These are phyloP conservation scores for Penicillium bovifimosum DNA, from an alignment of 495 filamentous ascomycete genomes.

Conservation along the genomic window DNA sequence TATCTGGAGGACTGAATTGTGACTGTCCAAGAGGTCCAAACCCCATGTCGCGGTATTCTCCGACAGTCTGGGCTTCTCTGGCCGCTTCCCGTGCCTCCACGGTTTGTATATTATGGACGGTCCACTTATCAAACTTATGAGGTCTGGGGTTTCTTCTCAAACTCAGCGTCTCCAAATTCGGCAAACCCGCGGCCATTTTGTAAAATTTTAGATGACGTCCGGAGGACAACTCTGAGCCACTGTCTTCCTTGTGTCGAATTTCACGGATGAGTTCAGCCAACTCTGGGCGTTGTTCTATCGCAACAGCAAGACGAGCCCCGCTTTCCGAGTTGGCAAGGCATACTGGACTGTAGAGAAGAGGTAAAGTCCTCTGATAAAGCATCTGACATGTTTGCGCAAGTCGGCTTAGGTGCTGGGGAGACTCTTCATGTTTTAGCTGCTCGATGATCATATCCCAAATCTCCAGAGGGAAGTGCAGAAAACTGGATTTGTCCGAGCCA, in stretches of 20 bases:
- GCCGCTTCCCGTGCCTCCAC: too few relatives aligned
- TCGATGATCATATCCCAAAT: slow-evolving; percentile 4
- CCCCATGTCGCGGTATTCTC: background rate
- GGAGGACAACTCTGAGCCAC: background rate
- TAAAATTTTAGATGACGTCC: background rate
- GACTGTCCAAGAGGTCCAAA: background rate
- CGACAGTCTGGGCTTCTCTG: background rate
- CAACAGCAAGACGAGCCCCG: slow-evolving; percentile 4
- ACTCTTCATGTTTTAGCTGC: background rate
- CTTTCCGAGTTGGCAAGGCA: slow-evolving; percentile 1
- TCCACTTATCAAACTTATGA: background rate
- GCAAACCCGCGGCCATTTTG: background rate
- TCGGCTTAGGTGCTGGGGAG: background rate
- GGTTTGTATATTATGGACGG: background rate
- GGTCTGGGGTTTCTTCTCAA: background rate
- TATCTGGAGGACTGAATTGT: background rate
- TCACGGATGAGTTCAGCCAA: background rate
- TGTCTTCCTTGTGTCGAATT: background rate
- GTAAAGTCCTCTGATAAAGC: background rate
- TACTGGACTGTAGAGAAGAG: background rate
- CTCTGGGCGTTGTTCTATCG: background rate
- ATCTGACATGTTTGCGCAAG: background rate
- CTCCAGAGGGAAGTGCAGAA: background rate
- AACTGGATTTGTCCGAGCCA: background rate
- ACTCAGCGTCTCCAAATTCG: background rate